Percentiles rank a stretch among this genome's conserved stretches.
Evolutionary conservation across 345 rosid species (phyloP).

Genomic region (Limnanthes douglasii): DNA sequence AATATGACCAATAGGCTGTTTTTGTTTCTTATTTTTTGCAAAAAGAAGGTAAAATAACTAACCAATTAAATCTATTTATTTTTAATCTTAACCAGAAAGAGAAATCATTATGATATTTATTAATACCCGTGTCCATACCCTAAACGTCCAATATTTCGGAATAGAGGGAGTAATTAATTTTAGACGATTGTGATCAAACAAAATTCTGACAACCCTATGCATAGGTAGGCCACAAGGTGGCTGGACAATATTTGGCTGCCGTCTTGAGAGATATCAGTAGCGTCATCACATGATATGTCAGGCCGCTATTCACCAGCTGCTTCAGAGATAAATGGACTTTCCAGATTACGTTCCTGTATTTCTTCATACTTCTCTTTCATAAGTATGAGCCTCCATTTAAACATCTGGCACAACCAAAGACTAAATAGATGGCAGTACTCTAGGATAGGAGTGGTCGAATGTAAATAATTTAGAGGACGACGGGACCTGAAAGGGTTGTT

Average conservation of each 20-base stretch:
- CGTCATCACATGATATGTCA: constrained; percentile 43
- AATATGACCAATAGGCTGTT: too few relatives aligned
- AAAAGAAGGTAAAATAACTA: too few relatives aligned
- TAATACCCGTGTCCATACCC: too few relatives aligned
- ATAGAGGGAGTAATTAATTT: too few relatives aligned
- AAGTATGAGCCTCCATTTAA: constrained; percentile 68
- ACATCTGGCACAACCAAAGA: constrained; percentile 53
- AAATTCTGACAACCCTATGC: too few relatives aligned
- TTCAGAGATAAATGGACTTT: constrained; percentile 42
- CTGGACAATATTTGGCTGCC: constrained; percentile 56
- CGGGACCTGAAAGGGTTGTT: constrained; percentile 12
- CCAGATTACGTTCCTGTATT: constrained; percentile 49
- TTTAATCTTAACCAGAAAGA: too few relatives aligned
- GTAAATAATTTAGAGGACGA: constrained; percentile 9
- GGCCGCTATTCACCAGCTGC: constrained; percentile 51
- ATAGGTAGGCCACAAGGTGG: constrained; percentile 67
- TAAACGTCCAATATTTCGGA: too few relatives aligned
- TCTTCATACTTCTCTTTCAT: constrained; percentile 61
- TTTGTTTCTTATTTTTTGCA: too few relatives aligned
- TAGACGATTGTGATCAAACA: too few relatives aligned
- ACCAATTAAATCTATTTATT: too few relatives aligned
- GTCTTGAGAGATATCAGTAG: constrained; percentile 60
- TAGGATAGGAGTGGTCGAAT: constrained; percentile 15
- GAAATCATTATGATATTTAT: too few relatives aligned
- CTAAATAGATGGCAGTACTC: constrained; percentile 46